These are phyloP conservation scores for Cenchrus fungigraminus DNA, from an alignment of 176 grass and related monocot genomes.

Conservation along the genomic window DNA sequence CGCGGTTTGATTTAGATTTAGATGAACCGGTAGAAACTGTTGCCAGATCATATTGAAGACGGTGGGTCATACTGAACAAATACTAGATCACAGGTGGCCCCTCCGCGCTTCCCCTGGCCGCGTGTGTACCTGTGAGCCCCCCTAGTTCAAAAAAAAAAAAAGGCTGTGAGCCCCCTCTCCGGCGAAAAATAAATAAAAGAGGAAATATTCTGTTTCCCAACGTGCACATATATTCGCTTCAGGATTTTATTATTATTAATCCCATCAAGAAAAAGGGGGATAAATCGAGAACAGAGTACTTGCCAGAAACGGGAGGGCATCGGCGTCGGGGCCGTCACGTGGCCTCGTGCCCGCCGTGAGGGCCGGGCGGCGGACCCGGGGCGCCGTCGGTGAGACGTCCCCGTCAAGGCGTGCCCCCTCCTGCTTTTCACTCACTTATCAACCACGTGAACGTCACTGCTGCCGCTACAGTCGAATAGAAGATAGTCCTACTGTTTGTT, in stretches of 20 bases:
- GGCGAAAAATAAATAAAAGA: not conserved
- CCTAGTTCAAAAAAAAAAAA: too few relatives aligned
- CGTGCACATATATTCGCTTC: not conserved
- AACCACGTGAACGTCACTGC: conserved; percentile 38
- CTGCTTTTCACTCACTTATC: not conserved
- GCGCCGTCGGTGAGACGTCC: not conserved
- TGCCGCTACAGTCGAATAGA: not conserved
- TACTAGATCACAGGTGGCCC: not conserved
- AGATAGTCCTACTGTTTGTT: conserved; percentile 1
- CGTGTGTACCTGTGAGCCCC: too few relatives aligned
- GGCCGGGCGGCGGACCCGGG: not conserved
- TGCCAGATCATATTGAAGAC: too few relatives aligned
- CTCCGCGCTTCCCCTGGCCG: not conserved
- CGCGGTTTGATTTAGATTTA: too few relatives aligned
- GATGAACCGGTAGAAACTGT: too few relatives aligned
- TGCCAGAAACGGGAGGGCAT: conserved; percentile 29
- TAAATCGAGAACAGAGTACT: not conserved
- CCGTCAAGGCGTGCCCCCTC: not conserved
- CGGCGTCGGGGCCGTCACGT: not conserved
- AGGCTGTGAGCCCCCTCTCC: too few relatives aligned
- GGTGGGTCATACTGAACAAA: too few relatives aligned
- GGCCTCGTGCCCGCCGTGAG: not conserved
- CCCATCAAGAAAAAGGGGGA: not conserved
- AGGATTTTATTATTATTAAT: not conserved
- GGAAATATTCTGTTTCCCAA: not conserved